A percentile compares a stretch with the other conserved stretches of the same genome.
phyloP scores from a whole-genome alignment of 352 stramenopile species.

The Pythium dissotocum region DNA sequence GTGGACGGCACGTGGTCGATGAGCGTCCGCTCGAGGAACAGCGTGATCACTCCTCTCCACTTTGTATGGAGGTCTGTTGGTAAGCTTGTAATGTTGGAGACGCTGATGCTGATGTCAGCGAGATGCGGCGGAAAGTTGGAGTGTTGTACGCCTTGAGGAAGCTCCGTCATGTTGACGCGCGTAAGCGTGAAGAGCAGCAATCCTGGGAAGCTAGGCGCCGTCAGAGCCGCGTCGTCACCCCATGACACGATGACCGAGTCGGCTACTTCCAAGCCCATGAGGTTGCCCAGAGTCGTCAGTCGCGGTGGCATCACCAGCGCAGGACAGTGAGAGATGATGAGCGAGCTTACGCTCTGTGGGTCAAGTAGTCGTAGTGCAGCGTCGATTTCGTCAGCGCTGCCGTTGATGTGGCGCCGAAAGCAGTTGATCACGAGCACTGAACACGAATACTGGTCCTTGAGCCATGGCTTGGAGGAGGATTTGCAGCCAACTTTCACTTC shows the following conservation, averaged over 20 bases:
- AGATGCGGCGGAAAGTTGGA: conserved; percentile 3
- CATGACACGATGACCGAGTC: conserved; percentile 11
- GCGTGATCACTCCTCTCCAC: conserved; percentile 7
- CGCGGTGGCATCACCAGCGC: conserved; percentile 5
- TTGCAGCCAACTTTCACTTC: conserved; percentile 18
- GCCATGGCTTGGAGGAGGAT: conserved; percentile 12
- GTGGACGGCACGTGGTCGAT: conserved; percentile 1
- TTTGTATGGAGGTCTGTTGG: conserved; percentile 8
- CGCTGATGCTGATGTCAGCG: conserved; percentile 8
- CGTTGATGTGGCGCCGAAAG: conserved; percentile 11
- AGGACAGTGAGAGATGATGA: conserved; percentile 21
- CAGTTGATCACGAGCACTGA: conserved; percentile 23
- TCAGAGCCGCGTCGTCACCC: conserved; percentile 11
- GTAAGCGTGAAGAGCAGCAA: conserved; percentile 2
- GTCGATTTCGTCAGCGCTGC: conserved; percentile 6
- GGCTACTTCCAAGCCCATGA: conserved; percentile 15
- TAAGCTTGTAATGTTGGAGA: conserved; percentile 16
- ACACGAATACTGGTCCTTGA: conserved; percentile 16
- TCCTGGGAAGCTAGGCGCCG: not conserved
- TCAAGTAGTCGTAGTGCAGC: conserved; percentile 4
- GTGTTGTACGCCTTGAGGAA: conserved; percentile 8
- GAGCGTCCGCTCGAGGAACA: conserved; percentile 7
- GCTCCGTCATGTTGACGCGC: conserved; percentile 9
- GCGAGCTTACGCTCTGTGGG: not conserved
- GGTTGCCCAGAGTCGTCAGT: not conserved